A percentile compares a stretch with the other conserved stretches of the same genome.
Conservation (phyloP, 1,284 basidiomycete genomes). For the Cerioporus squamosus region DNA sequence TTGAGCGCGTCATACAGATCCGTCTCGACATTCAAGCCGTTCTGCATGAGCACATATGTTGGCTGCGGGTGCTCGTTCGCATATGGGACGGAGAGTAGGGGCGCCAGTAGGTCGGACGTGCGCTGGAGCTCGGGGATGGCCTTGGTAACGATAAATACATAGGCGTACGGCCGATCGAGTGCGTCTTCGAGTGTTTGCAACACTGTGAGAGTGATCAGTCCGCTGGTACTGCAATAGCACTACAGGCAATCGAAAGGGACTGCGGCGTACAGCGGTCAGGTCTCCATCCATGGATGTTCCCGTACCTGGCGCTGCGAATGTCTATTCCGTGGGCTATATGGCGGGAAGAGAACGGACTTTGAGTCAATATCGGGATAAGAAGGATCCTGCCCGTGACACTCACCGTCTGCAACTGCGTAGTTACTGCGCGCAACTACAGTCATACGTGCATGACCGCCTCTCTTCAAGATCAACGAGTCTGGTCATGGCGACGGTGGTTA, state of each 20-base stretch:
- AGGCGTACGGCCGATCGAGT: slow-evolving; percentile 62
- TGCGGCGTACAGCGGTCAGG: slow-evolving; percentile 60
- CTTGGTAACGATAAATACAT: slow-evolving; percentile 76
- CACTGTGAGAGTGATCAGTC: slow-evolving; percentile 41
- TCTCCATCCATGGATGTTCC: slow-evolving; percentile 58
- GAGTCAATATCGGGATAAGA: not conserved
- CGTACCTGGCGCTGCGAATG: slow-evolving; percentile 64
- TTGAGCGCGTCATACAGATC: slow-evolving; percentile 65
- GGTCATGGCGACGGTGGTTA: not conserved
- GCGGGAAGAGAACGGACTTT: not conserved
- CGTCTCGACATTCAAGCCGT: slow-evolving; percentile 76
- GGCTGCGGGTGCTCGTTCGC: slow-evolving; percentile 51
- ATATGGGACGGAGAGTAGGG: slow-evolving; percentile 59
- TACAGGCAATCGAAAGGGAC: no score
- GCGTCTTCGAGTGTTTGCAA: slow-evolving; percentile 62
- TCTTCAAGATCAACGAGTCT: slow-evolving; percentile 70
- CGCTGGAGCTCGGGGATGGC: slow-evolving; percentile 70
- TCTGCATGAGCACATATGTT: slow-evolving; percentile 75
- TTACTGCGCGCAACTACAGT: slow-evolving; percentile 80
- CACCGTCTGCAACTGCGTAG: slow-evolving; percentile 60
- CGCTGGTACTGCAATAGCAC: no score
- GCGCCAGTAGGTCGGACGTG: slow-evolving; percentile 61
- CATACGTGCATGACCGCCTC: slow-evolving; percentile 65
- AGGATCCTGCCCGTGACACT: slow-evolving; percentile 7
- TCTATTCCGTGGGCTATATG: slow-evolving; percentile 47